Percentiles rank a stretch among this genome's conserved stretches.
phyloP scores from a whole-genome alignment of 345 rosid genomes.

The Syzygium grande region DNA sequence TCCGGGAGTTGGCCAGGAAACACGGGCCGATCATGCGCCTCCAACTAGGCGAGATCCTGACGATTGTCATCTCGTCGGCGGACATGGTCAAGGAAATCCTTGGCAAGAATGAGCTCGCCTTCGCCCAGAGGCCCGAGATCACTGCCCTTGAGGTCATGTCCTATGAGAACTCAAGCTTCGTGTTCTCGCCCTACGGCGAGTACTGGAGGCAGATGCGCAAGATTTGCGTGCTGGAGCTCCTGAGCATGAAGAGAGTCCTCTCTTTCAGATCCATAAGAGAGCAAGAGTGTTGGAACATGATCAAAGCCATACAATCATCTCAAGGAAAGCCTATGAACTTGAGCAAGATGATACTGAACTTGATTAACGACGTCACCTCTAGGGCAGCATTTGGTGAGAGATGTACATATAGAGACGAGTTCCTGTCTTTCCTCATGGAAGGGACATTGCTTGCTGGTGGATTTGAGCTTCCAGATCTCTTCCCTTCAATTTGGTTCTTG shows the following conservation, averaged over 20 bases:
- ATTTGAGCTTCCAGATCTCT: conserved; percentile 20
- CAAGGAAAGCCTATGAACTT: conserved; percentile 5
- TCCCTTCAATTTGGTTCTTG: conserved; percentile 14
- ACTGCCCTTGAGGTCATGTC: conserved; percentile 1
- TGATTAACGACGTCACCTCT: conserved; percentile 8
- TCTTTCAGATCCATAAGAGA: conserved; percentile 4
- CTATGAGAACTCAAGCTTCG: conserved; percentile 16
- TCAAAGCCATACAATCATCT: not conserved
- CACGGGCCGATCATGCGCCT: conserved; percentile 31
- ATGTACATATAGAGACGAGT: not conserved
- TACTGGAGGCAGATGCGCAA: conserved; percentile 7
- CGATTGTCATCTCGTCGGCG: conserved; percentile 16
- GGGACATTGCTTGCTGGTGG: conserved; percentile 4
- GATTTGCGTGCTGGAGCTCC: not conserved
- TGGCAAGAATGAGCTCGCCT: conserved; percentile 14
- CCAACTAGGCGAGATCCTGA: conserved; percentile 20
- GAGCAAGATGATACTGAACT: conserved; percentile 2
- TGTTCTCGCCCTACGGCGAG: conserved; percentile 1
- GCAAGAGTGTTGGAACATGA: conserved; percentile 2
- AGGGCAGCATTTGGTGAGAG: conserved; percentile 25
- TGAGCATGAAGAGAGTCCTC: not conserved
- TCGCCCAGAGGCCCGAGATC: conserved; percentile 21
- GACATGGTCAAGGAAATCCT: conserved; percentile 16
- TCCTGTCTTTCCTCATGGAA: conserved; percentile 11
- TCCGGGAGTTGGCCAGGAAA: conserved; percentile 6